Evolutionary conservation across 2,329 filamentous ascomycete species (phyloP).

Genomic region (Byssothecium circinans): DNA sequence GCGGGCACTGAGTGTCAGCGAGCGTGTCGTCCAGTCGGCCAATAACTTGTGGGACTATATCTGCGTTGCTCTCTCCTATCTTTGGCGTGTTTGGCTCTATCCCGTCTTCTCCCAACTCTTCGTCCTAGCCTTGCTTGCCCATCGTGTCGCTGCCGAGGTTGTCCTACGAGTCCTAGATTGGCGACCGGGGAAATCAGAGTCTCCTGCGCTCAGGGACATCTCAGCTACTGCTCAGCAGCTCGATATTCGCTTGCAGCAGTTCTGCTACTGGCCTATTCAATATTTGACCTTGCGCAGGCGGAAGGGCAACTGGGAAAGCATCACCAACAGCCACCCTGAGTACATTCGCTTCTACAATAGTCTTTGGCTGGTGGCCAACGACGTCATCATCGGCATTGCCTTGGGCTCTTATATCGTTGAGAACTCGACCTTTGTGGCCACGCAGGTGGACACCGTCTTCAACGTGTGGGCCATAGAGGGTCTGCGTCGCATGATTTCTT

Average conservation of each 20-base stretch:
- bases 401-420: slow-evolving; percentile 96
- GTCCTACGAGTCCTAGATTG: slow-evolving; percentile 82
- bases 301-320: slow-evolving; percentile 91
- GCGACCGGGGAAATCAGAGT: slow-evolving; percentile 69
- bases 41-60: slow-evolving; percentile 80
- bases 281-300: slow-evolving; percentile 87
- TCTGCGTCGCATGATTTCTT: slow-evolving; percentile 83
- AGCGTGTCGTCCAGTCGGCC: slow-evolving; percentile 91
- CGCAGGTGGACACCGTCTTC: slow-evolving; percentile 74
- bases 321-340: slow-evolving; percentile 92
- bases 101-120: slow-evolving; percentile 73
- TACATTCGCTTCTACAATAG: slow-evolving; percentile 99
- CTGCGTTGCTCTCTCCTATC: slow-evolving; percentile 67
- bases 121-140: slow-evolving; percentile 74
- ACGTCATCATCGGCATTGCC: slow-evolving; percentile 97
- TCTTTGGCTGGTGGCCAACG: slow-evolving; percentile 96
- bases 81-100: slow-evolving; percentile 74
- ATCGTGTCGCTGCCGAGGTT: slow-evolving; percentile 79
- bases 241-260: slow-evolving; percentile 94
- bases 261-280: slow-evolving; percentile 98
- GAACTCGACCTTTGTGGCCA: slow-evolving; percentile 81
- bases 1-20: slow-evolving; percentile 86
- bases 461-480: slow-evolving; percentile 85
- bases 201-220: slow-evolving; percentile 87
- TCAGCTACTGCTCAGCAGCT: slow-evolving; percentile 97